Evolutionary conservation across 306 rosid genomes (phyloP), one percentile per base, ranked within the genome.

Genomic region (Herpetospermum pedunculosum): DNA sequence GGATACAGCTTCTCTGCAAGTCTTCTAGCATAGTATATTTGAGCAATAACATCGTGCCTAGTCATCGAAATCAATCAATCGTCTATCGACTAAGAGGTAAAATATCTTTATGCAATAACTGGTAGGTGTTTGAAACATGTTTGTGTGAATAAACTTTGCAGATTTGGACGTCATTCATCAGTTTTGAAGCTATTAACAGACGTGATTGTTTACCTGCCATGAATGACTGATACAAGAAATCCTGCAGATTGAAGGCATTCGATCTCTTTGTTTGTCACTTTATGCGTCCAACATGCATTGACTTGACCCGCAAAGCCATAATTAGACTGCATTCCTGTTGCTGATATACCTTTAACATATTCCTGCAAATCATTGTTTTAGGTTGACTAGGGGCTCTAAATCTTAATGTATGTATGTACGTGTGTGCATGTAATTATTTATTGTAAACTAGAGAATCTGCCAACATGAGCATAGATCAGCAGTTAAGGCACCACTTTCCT

Each of bases 41-140:
- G 97, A 73, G 99, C 99, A 73, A 95, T 88, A 70, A 95, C 86
- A 80, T 95, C 99, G 70, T 89, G 77, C 90, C 99, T 94, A 75
- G 32, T 75, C 21, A 52, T 55, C 55, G 74, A 71, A 38, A 53
- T 41, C 19, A 71, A 52, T 80, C 70, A 78, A 75, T 79, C 44
- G 28, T 67, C 55, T 43, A 75, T 58, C 40, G 76, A 76, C 9
- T 34, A 53, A 16, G 26, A 79, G 11, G 58, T 46, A 8, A 46
- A 47, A 4, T 29, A 70, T 26, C 8, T 15, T 30, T 44, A 69
- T 3, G 40, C 12, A 43, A 15, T 41, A 67, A 23, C 13, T 23
- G 52, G 34, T 67, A 21, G 52, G 54, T 26, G 16, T 1, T 3
- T 1, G 38, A 69, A 44, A 44, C 29, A 19, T 50, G 46, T 14